Base-by-base conservation (phyloP, 345 rosid genomes). In the Euclidium syriacum region DNA sequence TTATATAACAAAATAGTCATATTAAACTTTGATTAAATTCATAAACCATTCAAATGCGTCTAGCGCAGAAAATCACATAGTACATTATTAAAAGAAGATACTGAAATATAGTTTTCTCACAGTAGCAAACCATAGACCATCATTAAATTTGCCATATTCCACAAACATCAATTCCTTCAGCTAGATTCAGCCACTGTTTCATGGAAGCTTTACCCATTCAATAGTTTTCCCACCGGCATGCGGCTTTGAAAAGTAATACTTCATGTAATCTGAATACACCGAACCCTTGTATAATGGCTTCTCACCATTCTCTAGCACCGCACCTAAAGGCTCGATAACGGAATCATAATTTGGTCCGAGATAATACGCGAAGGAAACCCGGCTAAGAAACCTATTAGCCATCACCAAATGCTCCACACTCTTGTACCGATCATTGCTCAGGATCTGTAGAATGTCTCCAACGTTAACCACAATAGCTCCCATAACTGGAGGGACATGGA, bases 401-500 rank as follows among this genome's bases (percentile, higher is more conserved):
- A 55, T 38, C 36, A 65, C 71, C 10, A 38, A 1, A 47, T 65
- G 71, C 33, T 65, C 71, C 9, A 55, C 38, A 39, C 71, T 65
- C 63, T 65, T 65, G 63, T 65, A 55, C 46, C 30, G 33, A 46
- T 54, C 62, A 5, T 65, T 65, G 63, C 63, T 65, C 48, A 55
- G 10, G 16, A 65, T 65, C 30, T 65, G 63, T n/a, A 65, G 14
- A 11, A 54, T 29, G 23, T 65, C 71, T 52, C 71, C 63, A 24
- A 65, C 17, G 43, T 65, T 65, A 35, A 65, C 50, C 33, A 65
- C 70, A 15, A 65, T 48, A 18, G 70, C 60, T 40, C 71, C 71
- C 20, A 9, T 12, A 15, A 54, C 41, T 10, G 71, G 71, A 8
- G 71, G 63, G 19, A 65, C 52, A 53, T 42, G 62, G 17, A 65